A percentile compares a stretch with the other conserved stretches of the same genome.
Evolutionary conservation across 345 rosid species (phyloP).

Genomic region (Salix suchowensis): DNA sequence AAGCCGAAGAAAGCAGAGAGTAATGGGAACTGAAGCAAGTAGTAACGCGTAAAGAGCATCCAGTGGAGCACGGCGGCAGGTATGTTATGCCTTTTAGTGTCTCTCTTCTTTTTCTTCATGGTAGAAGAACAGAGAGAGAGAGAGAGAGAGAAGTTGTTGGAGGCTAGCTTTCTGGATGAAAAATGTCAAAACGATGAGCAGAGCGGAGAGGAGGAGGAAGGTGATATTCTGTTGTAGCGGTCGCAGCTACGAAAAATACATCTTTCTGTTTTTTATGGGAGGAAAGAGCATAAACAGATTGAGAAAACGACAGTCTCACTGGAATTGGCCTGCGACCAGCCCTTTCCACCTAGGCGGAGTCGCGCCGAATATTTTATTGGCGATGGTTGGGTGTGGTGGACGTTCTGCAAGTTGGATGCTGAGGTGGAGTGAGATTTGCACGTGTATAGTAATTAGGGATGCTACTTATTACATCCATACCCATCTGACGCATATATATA

Average conservation of each 20-base stretch:
- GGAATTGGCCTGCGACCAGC: neutral
- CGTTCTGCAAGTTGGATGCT: neutral
- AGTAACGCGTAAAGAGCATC: slow-evolving; percentile 40
- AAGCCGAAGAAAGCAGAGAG: slow-evolving; percentile 54
- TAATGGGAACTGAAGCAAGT: slow-evolving; percentile 57
- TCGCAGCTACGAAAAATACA: neutral
- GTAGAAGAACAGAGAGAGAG: neutral
- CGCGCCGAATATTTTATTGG: neutral
- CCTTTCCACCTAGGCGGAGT: neutral
- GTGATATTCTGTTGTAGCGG: neutral
- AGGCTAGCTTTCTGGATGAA: neutral
- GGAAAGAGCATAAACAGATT: neutral
- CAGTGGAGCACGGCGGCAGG: slow-evolving; percentile 27
- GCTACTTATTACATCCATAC: too few species aligned
- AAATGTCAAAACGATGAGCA: neutral
- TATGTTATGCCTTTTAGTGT: slow-evolving; percentile 16
- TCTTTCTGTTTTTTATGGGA: neutral
- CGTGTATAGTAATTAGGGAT: neutral
- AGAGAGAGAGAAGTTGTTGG: neutral
- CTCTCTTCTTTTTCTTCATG: slow-evolving; percentile 44
- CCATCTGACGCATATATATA: too few species aligned
- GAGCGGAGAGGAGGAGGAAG: neutral
- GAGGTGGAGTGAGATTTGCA: neutral
- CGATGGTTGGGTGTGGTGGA: neutral
- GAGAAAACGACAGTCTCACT: neutral